Conservation (phyloP, 1,284 basidiomycete species). For the Fistulina hepatica region DNA sequence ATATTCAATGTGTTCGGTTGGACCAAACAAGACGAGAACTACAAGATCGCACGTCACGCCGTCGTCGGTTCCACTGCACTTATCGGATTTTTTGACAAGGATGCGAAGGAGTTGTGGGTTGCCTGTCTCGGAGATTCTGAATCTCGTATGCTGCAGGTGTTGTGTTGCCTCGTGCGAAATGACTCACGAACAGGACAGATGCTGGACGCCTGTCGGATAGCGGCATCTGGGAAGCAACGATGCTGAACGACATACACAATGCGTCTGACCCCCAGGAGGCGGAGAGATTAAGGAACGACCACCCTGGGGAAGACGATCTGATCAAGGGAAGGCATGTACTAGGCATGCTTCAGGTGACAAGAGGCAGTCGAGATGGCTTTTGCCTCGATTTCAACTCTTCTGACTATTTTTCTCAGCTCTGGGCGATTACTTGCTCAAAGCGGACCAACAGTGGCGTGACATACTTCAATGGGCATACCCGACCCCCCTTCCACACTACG, state of each 20-base stretch:
- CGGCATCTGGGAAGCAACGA: neutral
- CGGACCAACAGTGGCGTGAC: neutral
- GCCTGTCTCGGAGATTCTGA: slow-evolving; percentile 12
- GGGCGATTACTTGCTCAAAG: slow-evolving; percentile 9
- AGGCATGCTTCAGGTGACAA: slow-evolving; percentile 5
- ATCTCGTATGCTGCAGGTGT: slow-evolving; percentile 3
- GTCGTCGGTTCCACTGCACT: slow-evolving; percentile 9
- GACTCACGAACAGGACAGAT: slow-evolving; percentile 1
- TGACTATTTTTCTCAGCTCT: slow-evolving; percentile 1
- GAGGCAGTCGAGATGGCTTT: neutral
- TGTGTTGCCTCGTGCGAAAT: neutral
- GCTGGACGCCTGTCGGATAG: slow-evolving; percentile 2
- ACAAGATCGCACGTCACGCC: slow-evolving; percentile 4
- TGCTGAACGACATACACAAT: slow-evolving; percentile 11
- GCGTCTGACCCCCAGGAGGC: slow-evolving; percentile 6
- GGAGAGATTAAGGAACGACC: slow-evolving; percentile 3
- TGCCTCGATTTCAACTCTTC: neutral
- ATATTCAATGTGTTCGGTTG: slow-evolving; percentile 5
- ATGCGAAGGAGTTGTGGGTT: slow-evolving; percentile 7
- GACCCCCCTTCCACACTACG: neutral
- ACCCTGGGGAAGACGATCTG: slow-evolving; percentile 6
- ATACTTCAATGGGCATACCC: slow-evolving; percentile 6
- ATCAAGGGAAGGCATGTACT: neutral
- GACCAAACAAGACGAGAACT: slow-evolving; percentile 2
- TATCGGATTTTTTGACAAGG: slow-evolving; percentile 9